Evolutionary conservation across 305 asterid genomes (phyloP).

Genomic region (Salvia sclarea): DNA sequence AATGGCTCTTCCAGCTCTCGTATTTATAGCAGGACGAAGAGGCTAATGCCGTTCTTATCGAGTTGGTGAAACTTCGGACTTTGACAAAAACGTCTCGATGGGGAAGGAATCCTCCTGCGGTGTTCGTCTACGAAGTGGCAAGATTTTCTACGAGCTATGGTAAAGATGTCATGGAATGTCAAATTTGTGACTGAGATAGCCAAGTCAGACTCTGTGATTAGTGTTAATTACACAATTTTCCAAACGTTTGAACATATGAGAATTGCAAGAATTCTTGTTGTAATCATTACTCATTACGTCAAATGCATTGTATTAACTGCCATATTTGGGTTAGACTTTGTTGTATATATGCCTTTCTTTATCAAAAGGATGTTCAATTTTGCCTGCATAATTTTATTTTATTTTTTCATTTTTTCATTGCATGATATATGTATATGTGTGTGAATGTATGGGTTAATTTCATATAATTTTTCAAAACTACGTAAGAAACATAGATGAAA

Average conservation of each 20-base stretch:
- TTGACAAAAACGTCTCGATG: constrained; percentile 32
- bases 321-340: constrained; percentile 6
- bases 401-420: too few relatives aligned
- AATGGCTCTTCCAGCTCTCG: constrained; percentile 18
- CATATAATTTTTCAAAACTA: too few relatives aligned
- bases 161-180: constrained; percentile 31
- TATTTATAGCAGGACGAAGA: constrained; percentile 47
- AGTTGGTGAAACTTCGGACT: constrained; percentile 29
- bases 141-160: not conserved
- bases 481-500: too few relatives aligned
- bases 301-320: constrained; percentile 3
- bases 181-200: constrained; percentile 21
- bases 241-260: constrained; percentile 1
- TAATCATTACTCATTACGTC: constrained; percentile 31
- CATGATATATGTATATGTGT: not conserved
- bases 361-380: too few relatives aligned
- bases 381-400: too few relatives aligned
- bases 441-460: too few relatives aligned
- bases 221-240: too few relatives aligned
- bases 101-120: too few relatives aligned
- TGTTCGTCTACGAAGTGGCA: constrained; percentile 18
- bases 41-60: constrained; percentile 13
- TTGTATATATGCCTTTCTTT: too few relatives aligned
- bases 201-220: too few relatives aligned
- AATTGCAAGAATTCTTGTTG: constrained; percentile 30